Evolutionary conservation across 345 rosid genomes (phyloP), one percentile per base, ranked within the genome.

Genomic region (Trapa incisa): DNA sequence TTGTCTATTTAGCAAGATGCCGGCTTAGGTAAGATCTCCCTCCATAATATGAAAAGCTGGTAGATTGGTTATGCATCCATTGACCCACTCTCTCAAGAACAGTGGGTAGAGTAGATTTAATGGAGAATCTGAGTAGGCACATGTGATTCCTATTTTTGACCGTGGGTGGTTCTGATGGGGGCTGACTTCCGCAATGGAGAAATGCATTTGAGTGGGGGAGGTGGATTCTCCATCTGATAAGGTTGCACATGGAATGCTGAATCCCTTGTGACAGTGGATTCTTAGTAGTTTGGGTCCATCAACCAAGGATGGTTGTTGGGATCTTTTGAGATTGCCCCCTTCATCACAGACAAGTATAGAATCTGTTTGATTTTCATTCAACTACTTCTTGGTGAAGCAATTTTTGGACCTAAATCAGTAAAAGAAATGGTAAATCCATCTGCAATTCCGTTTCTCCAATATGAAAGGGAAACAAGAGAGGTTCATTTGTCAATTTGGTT

Each of bases 401-500:
- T 22, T 22, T 22, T 22, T 22, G 29, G 29, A 22, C 29, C 29
- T 22, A 22, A 22, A 22, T 22, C 29, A 22, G 29, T 22, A 22
- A 22, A 22, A 22, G 29, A 22, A 22, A 22, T 22, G 29, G 29
- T 22, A 22, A 22, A 22, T 22, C 29, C 29, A 22, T 22, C 29
- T 22, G 29, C 29, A 22, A 22, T 22, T 22, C 29, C 0, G 29
- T 22, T 22, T 22, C 29, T 22, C 29, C 29, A 22, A 5, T 1
- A 15, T 29, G 3, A 22, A 29, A 57, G 62, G 47, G 16, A 67
- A 16, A 16, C 36, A 64, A 22, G 54, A 12, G 29, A 29, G 37
- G 37, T 42, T 81, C 74, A 85, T 84, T 88, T 92, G 76, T 92
- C 97, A 70, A 89, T 72, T 77, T 92, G 98, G 86, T 86, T 84